Evolutionary conservation across 2,329 filamentous ascomycete genomes (phyloP).

Genomic region (Chlorencoelia australis): DNA sequence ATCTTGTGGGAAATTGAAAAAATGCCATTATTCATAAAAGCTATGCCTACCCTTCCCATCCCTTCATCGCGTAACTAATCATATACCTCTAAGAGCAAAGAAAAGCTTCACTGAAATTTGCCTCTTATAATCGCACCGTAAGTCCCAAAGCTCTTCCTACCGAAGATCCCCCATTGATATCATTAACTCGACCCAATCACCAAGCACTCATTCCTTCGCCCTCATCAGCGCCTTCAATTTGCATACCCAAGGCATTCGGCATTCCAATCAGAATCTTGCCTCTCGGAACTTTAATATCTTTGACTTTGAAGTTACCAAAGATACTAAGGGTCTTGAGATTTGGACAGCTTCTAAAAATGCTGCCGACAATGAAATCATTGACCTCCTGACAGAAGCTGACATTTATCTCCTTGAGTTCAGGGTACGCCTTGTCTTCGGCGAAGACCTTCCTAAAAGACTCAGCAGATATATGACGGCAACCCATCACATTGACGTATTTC

Average conservation of each 20-base stretch:
- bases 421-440: conserved; percentile 48
- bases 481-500: conserved; percentile 63
- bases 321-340: conserved; percentile 48
- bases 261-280: conserved; percentile 48
- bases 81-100: no score
- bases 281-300: conserved; percentile 40
- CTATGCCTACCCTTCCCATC: no score
- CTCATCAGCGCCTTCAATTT: conserved; percentile 41
- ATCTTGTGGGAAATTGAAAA: no score
- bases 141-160: no score
- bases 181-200: no score
- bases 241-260: conserved; percentile 49
- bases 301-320: conserved; percentile 56
- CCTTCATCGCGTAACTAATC: no score
- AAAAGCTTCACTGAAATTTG: no score
- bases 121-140: no score
- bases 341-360: conserved; percentile 55
- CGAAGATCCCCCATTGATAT: no score
- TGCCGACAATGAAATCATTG: conserved; percentile 53
- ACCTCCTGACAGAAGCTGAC: conserved; percentile 65
- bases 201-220: conserved; percentile 3
- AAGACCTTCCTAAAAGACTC: conserved; percentile 70
- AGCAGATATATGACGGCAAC: conserved; percentile 70
- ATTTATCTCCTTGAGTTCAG: conserved; percentile 60
- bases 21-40: no score